These are phyloP conservation scores for Mycena vulgaris DNA, from an alignment of 768 basidiomycete genomes.

Conservation along the genomic window DNA sequence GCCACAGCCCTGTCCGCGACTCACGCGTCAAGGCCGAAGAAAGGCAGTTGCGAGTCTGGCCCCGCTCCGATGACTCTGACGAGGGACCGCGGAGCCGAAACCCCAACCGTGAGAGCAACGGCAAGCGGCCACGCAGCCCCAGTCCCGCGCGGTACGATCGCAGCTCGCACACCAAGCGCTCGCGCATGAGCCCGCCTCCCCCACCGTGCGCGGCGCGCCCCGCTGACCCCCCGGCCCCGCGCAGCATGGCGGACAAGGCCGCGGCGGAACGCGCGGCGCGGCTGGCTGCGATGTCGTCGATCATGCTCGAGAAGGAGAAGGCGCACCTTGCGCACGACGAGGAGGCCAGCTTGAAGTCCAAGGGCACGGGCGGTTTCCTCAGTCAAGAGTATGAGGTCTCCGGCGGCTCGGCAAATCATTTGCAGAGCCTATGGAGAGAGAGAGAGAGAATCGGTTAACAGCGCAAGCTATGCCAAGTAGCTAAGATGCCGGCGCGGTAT, in stretches of 20 bases:
- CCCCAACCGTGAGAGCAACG: slow-evolving; percentile 43
- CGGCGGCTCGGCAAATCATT: too few relatives aligned
- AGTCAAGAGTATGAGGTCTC: slow-evolving; percentile 88
- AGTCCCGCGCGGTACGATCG: slow-evolving; percentile 49
- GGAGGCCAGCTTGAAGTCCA: slow-evolving; percentile 74
- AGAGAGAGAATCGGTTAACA: too few relatives aligned
- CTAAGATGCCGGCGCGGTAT: too few relatives aligned
- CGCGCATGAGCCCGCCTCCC: too few relatives aligned
- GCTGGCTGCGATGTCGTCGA: too few relatives aligned
- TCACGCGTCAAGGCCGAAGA: slow-evolving; percentile 40
- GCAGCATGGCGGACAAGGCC: slow-evolving; percentile 70
- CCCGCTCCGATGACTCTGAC: slow-evolving; percentile 69
- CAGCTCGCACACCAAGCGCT: slow-evolving; percentile 61
- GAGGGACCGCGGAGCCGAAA: slow-evolving; percentile 44
- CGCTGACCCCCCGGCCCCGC: slow-evolving; percentile 50
- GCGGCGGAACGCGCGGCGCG: slow-evolving; percentile 82
- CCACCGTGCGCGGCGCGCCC: too few relatives aligned
- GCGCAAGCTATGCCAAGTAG: too few relatives aligned
- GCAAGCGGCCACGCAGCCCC: slow-evolving; percentile 58
- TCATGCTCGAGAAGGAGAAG: slow-evolving; percentile 84
- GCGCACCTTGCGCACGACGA: slow-evolving; percentile 83
- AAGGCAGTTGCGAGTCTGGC: slow-evolving; percentile 56
- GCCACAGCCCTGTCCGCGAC: slow-evolving; percentile 49
- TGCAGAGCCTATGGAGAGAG: too few relatives aligned
- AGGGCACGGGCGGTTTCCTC: slow-evolving; percentile 87